These are phyloP conservation scores for Odonthalia washingtoniensis DNA, from an alignment of 31 red algal genomes.

Conservation along the genomic window DNA sequence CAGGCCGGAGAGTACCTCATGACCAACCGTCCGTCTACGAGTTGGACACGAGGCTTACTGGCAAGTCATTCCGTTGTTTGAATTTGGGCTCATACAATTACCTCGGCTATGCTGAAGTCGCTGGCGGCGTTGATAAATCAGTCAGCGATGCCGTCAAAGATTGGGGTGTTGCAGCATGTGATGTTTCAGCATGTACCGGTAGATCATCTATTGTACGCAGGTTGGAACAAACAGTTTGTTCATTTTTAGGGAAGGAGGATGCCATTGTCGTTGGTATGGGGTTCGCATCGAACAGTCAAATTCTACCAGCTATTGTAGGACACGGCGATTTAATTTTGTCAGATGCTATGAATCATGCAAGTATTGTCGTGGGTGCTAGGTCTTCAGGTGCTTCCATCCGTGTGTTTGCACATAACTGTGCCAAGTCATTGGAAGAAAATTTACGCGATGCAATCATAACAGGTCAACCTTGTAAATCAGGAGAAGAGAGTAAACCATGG, in stretches of 20 bases:
- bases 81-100: conserved; percentile 98
- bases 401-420: conserved; percentile 89
- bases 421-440: conserved; percentile 61
- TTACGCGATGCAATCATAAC: conserved; percentile 79
- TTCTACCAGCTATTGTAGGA: conserved; percentile 86
- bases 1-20: neutral
- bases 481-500: conserved; percentile 72
- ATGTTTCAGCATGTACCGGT: conserved; percentile 65
- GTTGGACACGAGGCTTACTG: conserved; percentile 49
- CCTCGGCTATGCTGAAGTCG: conserved; percentile 95
- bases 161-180: conserved; percentile 70
- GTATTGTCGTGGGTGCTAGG: conserved; percentile 94
- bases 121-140: conserved; percentile 77
- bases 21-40: neutral
- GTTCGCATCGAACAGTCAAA: conserved; percentile 93
- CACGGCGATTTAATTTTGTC: conserved; percentile 86
- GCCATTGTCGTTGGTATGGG: conserved; percentile 96
- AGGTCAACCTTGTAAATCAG: conserved; percentile 78
- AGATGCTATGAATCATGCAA: conserved; percentile 95
- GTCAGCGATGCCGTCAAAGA: conserved; percentile 66
- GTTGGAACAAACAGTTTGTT: conserved; percentile 81
- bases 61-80: conserved; percentile 57
- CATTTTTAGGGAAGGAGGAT: conserved; percentile 87
- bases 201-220: conserved; percentile 57
- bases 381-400: conserved; percentile 89